Conservation (phyloP, 179 eudicot species). For the Silene noctiflora region DNA sequence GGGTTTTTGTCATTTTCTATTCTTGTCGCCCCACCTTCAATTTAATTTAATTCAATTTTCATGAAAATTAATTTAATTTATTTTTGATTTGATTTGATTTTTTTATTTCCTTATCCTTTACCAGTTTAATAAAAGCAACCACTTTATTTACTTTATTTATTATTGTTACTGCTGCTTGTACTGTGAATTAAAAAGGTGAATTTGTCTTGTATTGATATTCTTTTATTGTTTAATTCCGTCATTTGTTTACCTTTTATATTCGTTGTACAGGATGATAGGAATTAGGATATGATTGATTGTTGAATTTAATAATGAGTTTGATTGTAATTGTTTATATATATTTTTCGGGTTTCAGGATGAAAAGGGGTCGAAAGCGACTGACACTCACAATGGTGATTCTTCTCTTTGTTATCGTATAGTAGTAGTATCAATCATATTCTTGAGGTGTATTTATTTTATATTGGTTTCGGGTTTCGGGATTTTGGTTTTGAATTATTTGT, state of each 20-base stretch:
- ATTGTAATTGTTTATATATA: conserved; percentile 5
- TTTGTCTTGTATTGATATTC: conserved; percentile 48
- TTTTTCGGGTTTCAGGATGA: conserved; percentile 48
- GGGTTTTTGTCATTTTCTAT: conserved; percentile 22
- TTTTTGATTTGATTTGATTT: neutral
- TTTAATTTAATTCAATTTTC: conserved; percentile 1
- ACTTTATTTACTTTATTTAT: conserved; percentile 12
- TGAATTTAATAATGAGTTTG: conserved; percentile 17
- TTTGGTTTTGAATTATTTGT: conserved; percentile 5
- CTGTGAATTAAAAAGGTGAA: conserved; percentile 29
- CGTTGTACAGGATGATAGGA: too few relatives aligned
- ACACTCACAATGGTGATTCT: conserved; percentile 52
- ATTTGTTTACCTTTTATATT: too few relatives aligned
- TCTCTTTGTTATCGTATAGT: neutral
- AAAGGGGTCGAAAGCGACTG: conserved; percentile 63
- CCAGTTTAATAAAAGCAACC: conserved; percentile 18
- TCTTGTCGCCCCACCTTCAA: conserved; percentile 27
- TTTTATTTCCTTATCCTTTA: conserved; percentile 18
- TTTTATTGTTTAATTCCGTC: too few relatives aligned
- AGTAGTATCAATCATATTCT: conserved; percentile 7
- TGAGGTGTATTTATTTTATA: neutral
- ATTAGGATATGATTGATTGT: neutral
- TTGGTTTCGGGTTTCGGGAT: conserved; percentile 16
- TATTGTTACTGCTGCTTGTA: conserved; percentile 10
- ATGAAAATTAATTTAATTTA: neutral